Evolutionary conservation across 805 yeast genomes (phyloP), one percentile per base, ranked within the genome.

Genomic region (Cyberlindnera subsufficiens): DNA sequence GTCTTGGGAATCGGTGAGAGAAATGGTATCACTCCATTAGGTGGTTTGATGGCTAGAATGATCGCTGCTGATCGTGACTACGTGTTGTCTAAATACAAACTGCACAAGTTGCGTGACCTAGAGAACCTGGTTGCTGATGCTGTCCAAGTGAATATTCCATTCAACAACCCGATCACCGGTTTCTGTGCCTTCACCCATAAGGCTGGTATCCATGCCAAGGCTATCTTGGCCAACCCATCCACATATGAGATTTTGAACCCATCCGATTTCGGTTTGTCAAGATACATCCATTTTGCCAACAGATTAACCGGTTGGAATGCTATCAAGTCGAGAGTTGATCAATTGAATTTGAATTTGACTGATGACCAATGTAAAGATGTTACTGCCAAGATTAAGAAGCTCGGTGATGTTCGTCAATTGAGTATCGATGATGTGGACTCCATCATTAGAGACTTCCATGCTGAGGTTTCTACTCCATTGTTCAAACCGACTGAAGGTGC

Each of bases 171-270:
- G 56, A 88, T 91, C 66, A 91, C 99, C 34, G 99, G 99, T 30
- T 93, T 93, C 83, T 93, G 98, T 75, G 99, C 99, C 37, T 91
- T 91, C 73, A 91, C 99, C 46, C 99, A 91, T 74, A 91, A 91
- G 77, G 99, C 99, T 45, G 99, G 99, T 68, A 90, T 91, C 64
- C 99, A 91, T 66, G 98, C 99, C 59, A 91, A 93, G 76, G 98
- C 98, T 44, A 91, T 91, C 55, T 78, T 91, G 53, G 99, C 99
- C 45, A 93, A 91, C 71, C 99, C 99, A 50, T 88, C 96, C 37
- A 93, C 98, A n/a, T 91, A 91, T 67, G 99, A 91, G 74, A 91
- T 91, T 60, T 76, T 91, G 64, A 85, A 85, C 64, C 99, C 99
- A 44, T 71, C 84, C 25, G 99, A 91, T 69, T 91, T 91, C 60